Evolutionary conservation across 768 basidiomycete genomes (phyloP).

Genomic region (Tulasnella sp.): DNA sequence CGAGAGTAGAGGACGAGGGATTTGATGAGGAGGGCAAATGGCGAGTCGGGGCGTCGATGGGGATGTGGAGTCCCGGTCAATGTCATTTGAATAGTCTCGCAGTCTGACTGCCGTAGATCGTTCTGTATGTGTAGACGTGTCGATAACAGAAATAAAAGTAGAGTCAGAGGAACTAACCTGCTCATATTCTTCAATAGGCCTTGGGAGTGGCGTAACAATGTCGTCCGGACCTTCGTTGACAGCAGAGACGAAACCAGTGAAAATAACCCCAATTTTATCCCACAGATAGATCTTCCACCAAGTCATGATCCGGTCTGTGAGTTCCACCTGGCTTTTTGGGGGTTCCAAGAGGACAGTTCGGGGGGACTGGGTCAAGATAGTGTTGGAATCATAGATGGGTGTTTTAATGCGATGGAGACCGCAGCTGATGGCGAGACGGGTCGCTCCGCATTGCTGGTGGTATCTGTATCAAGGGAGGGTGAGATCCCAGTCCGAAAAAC

Average conservation of each 20-base stretch:
- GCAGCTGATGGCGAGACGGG: constrained; percentile 57
- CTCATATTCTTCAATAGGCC: not conserved
- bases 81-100: too few relatives aligned
- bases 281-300: constrained; percentile 12
- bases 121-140: too few relatives aligned
- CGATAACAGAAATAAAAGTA: too few relatives aligned
- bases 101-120: too few relatives aligned
- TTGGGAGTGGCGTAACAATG: constrained; percentile 2
- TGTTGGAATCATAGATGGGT: not conserved
- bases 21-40: too few relatives aligned
- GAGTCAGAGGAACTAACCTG: not conserved
- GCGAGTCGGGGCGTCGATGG: too few relatives aligned
- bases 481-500: not conserved
- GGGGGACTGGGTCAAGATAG: not conserved
- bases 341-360: not conserved
- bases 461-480: not conserved
- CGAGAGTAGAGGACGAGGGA: too few relatives aligned
- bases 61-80: too few relatives aligned
- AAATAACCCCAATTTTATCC: constrained; percentile 2
- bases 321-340: not conserved
- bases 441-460: constrained; percentile 44
- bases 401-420: constrained; percentile 32
- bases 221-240: not conserved
- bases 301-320: constrained; percentile 8
- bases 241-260: constrained; percentile 6